A percentile compares a stretch with the other conserved stretches of the same genome.
These are phyloP conservation scores for Agaricus blazei DNA, from an alignment of 768 basidiomycete species.

Conservation along the genomic window DNA sequence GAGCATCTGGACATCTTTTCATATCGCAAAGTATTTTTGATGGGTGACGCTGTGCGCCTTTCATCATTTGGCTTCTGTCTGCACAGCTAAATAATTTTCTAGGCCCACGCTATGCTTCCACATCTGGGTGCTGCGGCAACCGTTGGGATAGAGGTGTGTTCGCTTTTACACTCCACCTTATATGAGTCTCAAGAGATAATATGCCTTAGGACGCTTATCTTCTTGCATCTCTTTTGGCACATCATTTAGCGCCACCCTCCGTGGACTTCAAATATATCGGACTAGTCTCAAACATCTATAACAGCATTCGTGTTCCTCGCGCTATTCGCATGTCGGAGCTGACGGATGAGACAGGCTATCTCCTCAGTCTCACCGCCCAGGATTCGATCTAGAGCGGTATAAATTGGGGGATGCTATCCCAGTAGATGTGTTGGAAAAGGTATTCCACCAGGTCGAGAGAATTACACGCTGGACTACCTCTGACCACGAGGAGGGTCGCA, in stretches of 20 bases:
- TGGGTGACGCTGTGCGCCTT: slow-evolving; percentile 41
- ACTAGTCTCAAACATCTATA: neutral
- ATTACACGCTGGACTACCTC: neutral
- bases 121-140: slow-evolving; percentile 27
- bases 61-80: slow-evolving; percentile 13
- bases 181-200: neutral
- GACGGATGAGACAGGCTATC: neutral
- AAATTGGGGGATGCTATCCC: neutral
- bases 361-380: neutral
- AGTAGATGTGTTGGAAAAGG: neutral
- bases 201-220: neutral
- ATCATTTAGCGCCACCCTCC: neutral
- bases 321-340: neutral
- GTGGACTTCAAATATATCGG: neutral
- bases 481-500: neutral
- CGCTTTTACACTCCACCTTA: neutral
- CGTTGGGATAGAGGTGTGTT: slow-evolving; percentile 24
- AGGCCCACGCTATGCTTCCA: slow-evolving; percentile 30
- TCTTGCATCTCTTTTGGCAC: neutral
- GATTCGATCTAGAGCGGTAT: neutral
- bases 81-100: neutral
- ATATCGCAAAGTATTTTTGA: slow-evolving; percentile 33
- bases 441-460: neutral
- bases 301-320: neutral
- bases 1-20: slow-evolving; percentile 33